phyloP scores from a whole-genome alignment of 257 asterid genomes.

The Jaltomata sinuosa region DNA sequence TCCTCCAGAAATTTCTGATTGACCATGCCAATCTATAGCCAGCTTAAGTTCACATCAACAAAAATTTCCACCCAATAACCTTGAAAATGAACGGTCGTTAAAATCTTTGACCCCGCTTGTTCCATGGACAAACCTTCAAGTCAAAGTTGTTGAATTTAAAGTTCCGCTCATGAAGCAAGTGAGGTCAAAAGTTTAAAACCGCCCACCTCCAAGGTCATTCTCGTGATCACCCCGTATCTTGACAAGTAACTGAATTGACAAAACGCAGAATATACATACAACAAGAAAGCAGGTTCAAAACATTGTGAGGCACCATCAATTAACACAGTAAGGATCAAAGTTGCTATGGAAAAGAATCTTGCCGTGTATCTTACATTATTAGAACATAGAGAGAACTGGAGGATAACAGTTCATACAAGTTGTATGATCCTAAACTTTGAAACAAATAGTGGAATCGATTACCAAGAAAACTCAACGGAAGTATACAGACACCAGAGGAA shows the following conservation, averaged over 20 bases:
- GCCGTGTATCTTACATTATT: not conserved
- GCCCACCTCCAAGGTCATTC: not conserved
- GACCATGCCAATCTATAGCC: too few relatives aligned
- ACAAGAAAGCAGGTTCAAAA: not conserved
- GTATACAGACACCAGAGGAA: constrained; percentile 73
- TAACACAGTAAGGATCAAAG: not conserved
- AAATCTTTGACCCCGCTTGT: too few relatives aligned
- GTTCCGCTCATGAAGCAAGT: too few relatives aligned
- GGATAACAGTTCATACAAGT: not conserved
- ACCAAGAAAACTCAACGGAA: constrained; percentile 26
- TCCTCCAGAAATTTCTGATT: too few relatives aligned
- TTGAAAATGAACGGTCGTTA: too few relatives aligned
- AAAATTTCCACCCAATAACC: too few relatives aligned
- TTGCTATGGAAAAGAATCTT: not conserved
- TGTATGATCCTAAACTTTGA: not conserved
- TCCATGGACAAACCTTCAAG: too few relatives aligned
- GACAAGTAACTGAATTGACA: not conserved
- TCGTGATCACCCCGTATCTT: not conserved
- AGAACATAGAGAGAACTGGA: not conserved
- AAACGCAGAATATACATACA: not conserved
- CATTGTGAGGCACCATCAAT: not conserved
- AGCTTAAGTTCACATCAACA: too few relatives aligned
- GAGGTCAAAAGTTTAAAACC: not conserved
- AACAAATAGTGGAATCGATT: not conserved
- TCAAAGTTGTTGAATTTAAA: too few relatives aligned